Percentiles rank a stretch among this genome's conserved stretches.
These are phyloP conservation scores for Ceriops tagal DNA, from an alignment of 345 rosid species.

Conservation along the genomic window DNA sequence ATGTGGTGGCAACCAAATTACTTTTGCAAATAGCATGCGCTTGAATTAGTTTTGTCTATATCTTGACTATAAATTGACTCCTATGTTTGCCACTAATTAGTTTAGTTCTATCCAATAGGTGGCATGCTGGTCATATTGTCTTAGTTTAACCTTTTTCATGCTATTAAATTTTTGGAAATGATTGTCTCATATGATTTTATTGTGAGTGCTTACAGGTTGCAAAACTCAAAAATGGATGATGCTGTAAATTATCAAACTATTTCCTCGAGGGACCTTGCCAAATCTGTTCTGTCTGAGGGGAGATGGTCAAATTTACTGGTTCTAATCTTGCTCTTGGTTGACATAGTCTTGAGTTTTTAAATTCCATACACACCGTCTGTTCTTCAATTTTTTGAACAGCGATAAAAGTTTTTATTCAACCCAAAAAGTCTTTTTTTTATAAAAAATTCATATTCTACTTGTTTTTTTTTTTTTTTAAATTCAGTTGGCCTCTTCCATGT, in stretches of 20 bases:
- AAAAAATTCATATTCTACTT: neutral
- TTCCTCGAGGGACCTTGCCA: slow-evolving; percentile 68
- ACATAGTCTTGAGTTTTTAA: neutral
- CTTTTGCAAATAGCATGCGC: too few species aligned
- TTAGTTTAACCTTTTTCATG: neutral
- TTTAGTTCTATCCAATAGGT: neutral
- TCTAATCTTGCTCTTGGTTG: slow-evolving; percentile 6
- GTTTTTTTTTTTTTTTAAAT: too few species aligned
- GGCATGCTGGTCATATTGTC: neutral
- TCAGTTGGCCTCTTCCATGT: neutral
- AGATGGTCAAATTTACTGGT: slow-evolving; percentile 89
- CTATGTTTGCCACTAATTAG: too few species aligned
- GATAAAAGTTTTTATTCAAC: neutral
- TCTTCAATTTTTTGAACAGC: neutral
- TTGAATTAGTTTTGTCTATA: too few species aligned
- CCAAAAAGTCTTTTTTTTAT: too few species aligned
- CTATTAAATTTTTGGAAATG: neutral
- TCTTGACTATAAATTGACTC: too few species aligned
- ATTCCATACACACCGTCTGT: neutral
- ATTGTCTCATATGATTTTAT: slow-evolving; percentile 3
- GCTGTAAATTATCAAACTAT: slow-evolving; percentile 66
- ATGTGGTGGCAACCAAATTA: too few species aligned
- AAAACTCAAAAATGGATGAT: slow-evolving; percentile 33
- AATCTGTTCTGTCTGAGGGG: slow-evolving; percentile 57
- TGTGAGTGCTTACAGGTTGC: slow-evolving; percentile 23